Evolutionary conservation across 257 asterid species (phyloP), one percentile per base, ranked within the genome.

Genomic region (Penstemon newberryi): DNA sequence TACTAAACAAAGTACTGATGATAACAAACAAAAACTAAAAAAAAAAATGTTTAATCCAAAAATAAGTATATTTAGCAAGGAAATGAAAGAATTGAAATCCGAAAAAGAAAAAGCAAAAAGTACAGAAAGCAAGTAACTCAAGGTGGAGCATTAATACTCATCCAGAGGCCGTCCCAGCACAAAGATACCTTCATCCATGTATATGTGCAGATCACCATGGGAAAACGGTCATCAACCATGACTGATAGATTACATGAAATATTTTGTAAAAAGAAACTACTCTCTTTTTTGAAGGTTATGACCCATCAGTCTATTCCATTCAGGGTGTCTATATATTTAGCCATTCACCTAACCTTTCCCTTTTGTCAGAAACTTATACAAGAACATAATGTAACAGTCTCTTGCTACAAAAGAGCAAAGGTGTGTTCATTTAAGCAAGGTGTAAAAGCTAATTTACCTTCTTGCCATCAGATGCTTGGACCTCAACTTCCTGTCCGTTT

Each of bases 401-500:
- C 39, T 73, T 9, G 38, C 59, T 43, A 47, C 68, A 60, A 4
- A 42, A 47, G 33, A 42, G 36, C 12, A 60, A 38, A 44, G 55
- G 12, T 11, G 11, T 40, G 44, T 60, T 46, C 10, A 50, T 57
- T 40, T 41, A 37, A 5, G 19, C 33, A n/a, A 41, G 75, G 13
- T 50, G 18, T 38, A 57, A 70, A 69, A 63, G 71, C 57, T 65
- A 50, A 54, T 59, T 69, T 82, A 88, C 99, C 94, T 73, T 81
- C 73, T 79, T 86, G 72, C 91, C 96, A 62, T 83, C 86, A 40
- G 86, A 70, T 63, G 89, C 73, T 71, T 77, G 83, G 52, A 89
- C 79, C 76, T 85, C 95, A 74, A 83, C 84, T 56, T 85, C 91
- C 19, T 73, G 74, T 56, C 97, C 97, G 61, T 79, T 85, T 78